Evolutionary conservation across 73 alveolate species (phyloP), one percentile per base, ranked within the genome.

Genomic region (Paramecium sexaurelia): DNA sequence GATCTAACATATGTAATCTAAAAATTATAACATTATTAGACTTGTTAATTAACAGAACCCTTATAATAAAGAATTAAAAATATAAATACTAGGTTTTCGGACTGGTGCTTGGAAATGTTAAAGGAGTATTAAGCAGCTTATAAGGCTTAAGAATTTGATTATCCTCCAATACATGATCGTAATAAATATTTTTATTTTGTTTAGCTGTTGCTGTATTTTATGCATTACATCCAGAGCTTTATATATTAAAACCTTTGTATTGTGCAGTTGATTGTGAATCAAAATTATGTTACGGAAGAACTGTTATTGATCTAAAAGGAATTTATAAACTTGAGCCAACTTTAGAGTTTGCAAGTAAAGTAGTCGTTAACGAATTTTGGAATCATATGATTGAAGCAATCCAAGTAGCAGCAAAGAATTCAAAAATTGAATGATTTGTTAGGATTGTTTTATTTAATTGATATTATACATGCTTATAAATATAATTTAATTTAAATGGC

Each of bases 81-180:
- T 6, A 73, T 78, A 2, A 78, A 78, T 15, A 41, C 90, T 9
- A 78, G 22, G 41, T 78, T 78, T 17, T 29, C 90, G 3, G 90
- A 78, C 41, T 78, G 90, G 90, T 78, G 90, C 24, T 37, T 43
- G 19, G 69, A 78, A 29, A 43, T 78, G 90, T 41, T 78, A 4
- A 9, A 78, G 22, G 90, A 37, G 13, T 78, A 41, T 45, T 43
- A 78, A 24, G 43, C 32, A 20, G 90, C 90, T 5, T 78, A 78
- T 24, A 78, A 45, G 45, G 90, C 71, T 2, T 22, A 78, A 41
- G 90, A 78, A 17, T 78, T 78, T 24, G 90, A 78, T 41, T 78
- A 24, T 39, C 71, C 90, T 43, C 90, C 90, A 24, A 19, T 78
- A 10, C 90, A 78, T 78, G 90, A 78, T 78, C 90, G 87, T 73